A percentile compares a stretch with the other conserved stretches of the same genome.
phyloP scores from a whole-genome alignment of 2,329 filamentous ascomycete genomes.

The Arachnomyces sp. region DNA sequence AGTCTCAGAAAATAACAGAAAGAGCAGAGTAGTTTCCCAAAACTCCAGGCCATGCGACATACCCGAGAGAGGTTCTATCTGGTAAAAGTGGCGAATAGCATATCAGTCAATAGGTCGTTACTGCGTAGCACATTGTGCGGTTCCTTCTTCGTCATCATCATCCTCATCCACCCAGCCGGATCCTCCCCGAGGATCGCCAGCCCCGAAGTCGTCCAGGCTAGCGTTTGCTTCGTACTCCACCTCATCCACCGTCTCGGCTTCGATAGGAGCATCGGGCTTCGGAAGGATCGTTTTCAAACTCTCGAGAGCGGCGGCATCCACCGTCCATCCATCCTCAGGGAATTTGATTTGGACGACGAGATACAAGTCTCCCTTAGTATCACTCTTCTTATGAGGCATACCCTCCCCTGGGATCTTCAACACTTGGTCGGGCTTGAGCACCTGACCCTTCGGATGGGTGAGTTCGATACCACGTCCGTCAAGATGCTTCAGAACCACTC shows the following conservation, averaged over 20 bases:
- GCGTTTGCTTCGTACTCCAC: conserved; percentile 78
- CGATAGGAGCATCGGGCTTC: conserved; percentile 50
- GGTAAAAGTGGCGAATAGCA: no score
- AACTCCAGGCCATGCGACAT: no score
- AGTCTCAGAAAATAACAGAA: no score
- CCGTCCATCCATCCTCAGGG: conserved; percentile 76
- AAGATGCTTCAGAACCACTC: conserved; percentile 83
- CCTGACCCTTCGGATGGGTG: conserved; percentile 67
- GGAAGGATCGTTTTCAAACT: conserved; percentile 70
- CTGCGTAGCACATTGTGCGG: conserved; percentile 42
- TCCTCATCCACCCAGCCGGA: conserved; percentile 44
- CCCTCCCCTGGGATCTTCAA: conserved; percentile 83
- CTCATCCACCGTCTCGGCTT: conserved; percentile 71
- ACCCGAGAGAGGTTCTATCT: no score
- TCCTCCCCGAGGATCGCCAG: conserved; percentile 34
- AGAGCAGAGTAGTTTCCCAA: no score
- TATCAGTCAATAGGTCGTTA: conserved; percentile 18
- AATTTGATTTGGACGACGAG: conserved; percentile 79
- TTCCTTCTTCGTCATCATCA: conserved; percentile 33
- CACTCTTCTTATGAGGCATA: conserved; percentile 86
- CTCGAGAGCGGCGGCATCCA: conserved; percentile 60
- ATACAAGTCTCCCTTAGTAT: conserved; percentile 78
- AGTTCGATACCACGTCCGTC: conserved; percentile 86
- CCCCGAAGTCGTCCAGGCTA: conserved; percentile 62
- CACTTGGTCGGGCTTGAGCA: conserved; percentile 74